These are phyloP conservation scores for Coniferiporia sulphurascens DNA, from an alignment of 1,284 basidiomycete species.

Conservation along the genomic window DNA sequence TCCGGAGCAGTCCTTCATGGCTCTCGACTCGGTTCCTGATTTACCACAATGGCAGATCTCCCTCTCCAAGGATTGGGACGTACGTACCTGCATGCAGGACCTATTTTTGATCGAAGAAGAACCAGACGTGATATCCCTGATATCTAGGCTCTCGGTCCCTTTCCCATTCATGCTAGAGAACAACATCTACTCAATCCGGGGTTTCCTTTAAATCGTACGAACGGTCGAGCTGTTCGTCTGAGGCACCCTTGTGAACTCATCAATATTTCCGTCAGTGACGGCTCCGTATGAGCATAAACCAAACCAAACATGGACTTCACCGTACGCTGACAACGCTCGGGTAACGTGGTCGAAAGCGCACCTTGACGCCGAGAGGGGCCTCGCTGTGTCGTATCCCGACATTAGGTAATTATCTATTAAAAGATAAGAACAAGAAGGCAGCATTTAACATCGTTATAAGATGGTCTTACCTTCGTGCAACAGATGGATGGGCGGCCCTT, in stretches of 20 bases:
- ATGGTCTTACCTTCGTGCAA: constrained; percentile 61
- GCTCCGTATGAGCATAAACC: constrained; percentile 21
- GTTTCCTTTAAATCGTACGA: constrained; percentile 61
- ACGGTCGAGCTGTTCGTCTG: constrained; percentile 1
- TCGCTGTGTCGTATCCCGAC: constrained; percentile 57
- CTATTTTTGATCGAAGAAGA: neutral
- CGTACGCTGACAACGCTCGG: constrained; percentile 55
- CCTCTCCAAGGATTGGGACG: constrained; percentile 31
- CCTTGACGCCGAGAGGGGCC: constrained; percentile 38
- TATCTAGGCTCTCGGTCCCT: constrained; percentile 66
- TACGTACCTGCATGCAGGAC: constrained; percentile 18
- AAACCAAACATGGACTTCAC: constrained; percentile 50
- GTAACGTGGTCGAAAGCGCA: constrained; percentile 51
- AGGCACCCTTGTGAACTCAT: constrained; percentile 25
- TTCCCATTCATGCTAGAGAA: constrained; percentile 76
- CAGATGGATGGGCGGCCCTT: constrained; percentile 78
- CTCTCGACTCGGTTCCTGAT: neutral
- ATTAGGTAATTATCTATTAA: constrained; percentile 38
- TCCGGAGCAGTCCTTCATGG: neutral
- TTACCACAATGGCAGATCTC: constrained; percentile 25
- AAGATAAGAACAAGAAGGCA: neutral
- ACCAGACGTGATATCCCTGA: neutral
- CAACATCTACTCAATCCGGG: constrained; percentile 73
- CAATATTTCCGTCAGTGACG: constrained; percentile 41
- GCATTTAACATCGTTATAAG: constrained; percentile 29